Percentiles rank a stretch among this genome's conserved stretches.
Conservation (phyloP, 148 eudicot genomes). For the Vaccinium vitisidaea region DNA sequence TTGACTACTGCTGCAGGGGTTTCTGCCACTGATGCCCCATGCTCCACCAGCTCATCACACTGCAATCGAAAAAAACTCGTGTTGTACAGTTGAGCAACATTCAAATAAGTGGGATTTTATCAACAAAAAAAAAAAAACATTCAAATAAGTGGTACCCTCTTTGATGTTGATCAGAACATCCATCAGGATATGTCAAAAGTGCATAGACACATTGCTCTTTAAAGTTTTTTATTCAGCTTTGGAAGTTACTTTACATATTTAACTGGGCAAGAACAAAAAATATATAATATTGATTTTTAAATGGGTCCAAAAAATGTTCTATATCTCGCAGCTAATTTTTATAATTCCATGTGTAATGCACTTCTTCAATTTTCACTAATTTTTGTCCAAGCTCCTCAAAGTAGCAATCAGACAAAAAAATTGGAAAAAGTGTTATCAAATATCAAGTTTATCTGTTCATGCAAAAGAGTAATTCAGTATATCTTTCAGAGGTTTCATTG, state of each 20-base stretch:
- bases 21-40: conserved; percentile 85
- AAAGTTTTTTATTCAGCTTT: background rate
- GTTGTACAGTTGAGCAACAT: background rate
- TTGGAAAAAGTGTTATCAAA: background rate
- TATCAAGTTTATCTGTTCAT: background rate
- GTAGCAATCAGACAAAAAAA: background rate
- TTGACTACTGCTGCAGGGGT: conserved; percentile 81
- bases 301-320: background rate
- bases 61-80: conserved; percentile 22
- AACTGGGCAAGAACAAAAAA: background rate
- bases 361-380: background rate
- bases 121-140: background rate
- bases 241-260: background rate
- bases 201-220: background rate
- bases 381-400: background rate
- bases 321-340: background rate
- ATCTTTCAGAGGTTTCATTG: background rate
- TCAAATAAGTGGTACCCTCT: background rate
- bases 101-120: too few relatives aligned
- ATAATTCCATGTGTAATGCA: background rate
- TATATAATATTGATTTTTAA: background rate
- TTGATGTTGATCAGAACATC: background rate
- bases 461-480: background rate
- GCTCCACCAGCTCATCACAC: conserved; percentile 92
- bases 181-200: background rate